A percentile compares a stretch with the other conserved stretches of the same genome.
Evolutionary conservation across 2,329 filamentous ascomycete species (phyloP).

Genomic region (Clarireedia paspali): DNA sequence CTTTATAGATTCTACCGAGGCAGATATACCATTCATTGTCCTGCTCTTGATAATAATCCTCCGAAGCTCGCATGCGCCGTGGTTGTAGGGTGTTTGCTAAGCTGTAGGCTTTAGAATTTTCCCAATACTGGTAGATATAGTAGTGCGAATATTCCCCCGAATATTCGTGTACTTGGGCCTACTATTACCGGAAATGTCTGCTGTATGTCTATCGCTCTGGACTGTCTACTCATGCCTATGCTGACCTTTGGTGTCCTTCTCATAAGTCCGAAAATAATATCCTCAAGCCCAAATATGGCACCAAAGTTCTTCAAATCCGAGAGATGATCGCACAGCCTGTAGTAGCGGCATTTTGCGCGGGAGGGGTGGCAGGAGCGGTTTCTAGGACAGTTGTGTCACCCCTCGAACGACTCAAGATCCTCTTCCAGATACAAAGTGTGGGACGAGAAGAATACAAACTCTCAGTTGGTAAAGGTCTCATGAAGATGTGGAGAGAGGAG

Average conservation of each 20-base stretch:
- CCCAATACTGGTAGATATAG: no score
- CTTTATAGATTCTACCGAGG: background rate
- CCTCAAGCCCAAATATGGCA: slow-evolving; percentile 27
- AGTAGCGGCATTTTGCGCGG: slow-evolving; percentile 85
- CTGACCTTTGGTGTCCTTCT: background rate
- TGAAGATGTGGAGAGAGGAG: slow-evolving; percentile 95
- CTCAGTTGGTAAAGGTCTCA: slow-evolving; percentile 78
- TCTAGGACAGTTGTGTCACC: slow-evolving; percentile 95
- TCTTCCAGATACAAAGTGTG: slow-evolving; percentile 92
- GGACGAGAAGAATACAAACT: slow-evolving; percentile 90
- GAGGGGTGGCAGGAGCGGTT: slow-evolving; percentile 91
- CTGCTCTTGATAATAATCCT: background rate
- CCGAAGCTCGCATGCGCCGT: slow-evolving; percentile 3
- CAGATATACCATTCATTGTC: background rate
- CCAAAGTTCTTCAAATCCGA: slow-evolving; percentile 27
- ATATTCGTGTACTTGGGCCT: slow-evolving; percentile 9
- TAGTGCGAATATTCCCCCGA: no score
- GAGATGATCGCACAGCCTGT: slow-evolving; percentile 70
- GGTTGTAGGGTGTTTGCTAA: slow-evolving; percentile 9
- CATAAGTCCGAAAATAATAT: slow-evolving; percentile 20
- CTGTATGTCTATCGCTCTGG: slow-evolving; percentile 20
- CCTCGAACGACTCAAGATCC: slow-evolving; percentile 89
- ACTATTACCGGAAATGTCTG: slow-evolving; percentile 22
- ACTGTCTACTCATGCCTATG: background rate
- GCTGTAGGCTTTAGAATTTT: slow-evolving; percentile 10